Percentiles rank a stretch among this genome's conserved stretches.
These are phyloP conservation scores for Saccharomyces hybrid DNA, from an alignment of 1,139 yeast genomes.

Conservation along the genomic window DNA sequence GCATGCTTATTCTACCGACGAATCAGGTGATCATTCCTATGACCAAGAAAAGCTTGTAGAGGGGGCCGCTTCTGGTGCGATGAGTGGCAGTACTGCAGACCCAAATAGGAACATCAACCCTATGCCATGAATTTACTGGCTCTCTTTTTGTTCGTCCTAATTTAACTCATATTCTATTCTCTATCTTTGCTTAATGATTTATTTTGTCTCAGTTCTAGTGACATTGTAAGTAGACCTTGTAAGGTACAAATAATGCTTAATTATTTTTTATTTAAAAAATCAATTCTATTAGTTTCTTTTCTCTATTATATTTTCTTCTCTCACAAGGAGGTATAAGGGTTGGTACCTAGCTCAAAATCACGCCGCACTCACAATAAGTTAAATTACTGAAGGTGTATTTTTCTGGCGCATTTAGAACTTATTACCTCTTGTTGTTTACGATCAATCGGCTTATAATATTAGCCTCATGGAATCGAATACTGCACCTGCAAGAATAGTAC, in stretches of 20 bases:
- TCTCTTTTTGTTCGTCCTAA: background rate
- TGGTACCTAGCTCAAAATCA: too few relatives aligned
- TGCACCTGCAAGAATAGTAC: too few relatives aligned
- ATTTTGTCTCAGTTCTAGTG: background rate
- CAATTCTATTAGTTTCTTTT: background rate
- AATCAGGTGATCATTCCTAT: conserved; percentile 5
- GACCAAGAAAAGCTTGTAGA: conserved; percentile 6
- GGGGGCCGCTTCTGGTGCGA: background rate
- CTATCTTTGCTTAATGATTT: background rate
- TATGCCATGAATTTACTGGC: background rate
- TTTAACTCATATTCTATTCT: background rate
- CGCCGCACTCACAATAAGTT: too few relatives aligned
- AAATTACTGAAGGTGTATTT: too few relatives aligned
- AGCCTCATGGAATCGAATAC: too few relatives aligned
- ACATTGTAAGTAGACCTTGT: background rate
- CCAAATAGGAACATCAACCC: background rate
- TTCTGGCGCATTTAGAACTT: too few relatives aligned
- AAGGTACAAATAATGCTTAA: background rate
- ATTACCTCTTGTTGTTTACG: too few relatives aligned
- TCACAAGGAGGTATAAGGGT: too few relatives aligned
- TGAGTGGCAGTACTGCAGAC: background rate
- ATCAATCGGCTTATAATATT: too few relatives aligned
- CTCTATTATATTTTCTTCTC: too few relatives aligned
- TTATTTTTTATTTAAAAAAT: background rate
- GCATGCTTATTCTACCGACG: background rate